Percentiles rank a stretch among this genome's conserved stretches.
Conservation (phyloP, 257 asterid genomes). For the Penstemon davidsonii region DNA sequence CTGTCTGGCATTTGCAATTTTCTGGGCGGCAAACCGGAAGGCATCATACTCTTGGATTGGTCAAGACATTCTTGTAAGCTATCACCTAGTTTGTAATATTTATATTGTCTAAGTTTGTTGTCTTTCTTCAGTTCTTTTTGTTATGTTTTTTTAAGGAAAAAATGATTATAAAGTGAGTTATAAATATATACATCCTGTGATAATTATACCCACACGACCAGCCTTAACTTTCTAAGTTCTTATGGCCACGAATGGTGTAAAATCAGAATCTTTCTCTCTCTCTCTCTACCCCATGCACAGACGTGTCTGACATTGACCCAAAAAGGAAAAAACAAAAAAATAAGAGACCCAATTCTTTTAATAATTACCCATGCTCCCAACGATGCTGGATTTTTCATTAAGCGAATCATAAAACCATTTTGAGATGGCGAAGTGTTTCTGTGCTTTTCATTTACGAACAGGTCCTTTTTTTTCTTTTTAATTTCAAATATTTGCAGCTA, state of each 20-base stretch:
- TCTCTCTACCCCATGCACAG: too few relatives aligned
- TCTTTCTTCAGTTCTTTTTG: background rate
- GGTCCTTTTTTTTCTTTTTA: background rate
- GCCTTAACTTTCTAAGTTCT: background rate
- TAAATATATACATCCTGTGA: background rate
- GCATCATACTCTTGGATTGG: conserved; percentile 96
- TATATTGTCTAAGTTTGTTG: background rate
- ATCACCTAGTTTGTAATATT: background rate
- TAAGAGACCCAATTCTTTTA: background rate
- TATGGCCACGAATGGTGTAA: background rate
- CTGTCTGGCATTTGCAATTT: conserved; percentile 76
- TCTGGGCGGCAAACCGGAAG: conserved; percentile 85
- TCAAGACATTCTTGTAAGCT: conserved; percentile 94
- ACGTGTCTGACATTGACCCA: background rate
- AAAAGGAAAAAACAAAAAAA: background rate
- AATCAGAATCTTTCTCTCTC: too few relatives aligned
- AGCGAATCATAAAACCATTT: too few relatives aligned
- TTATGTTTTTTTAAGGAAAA: background rate
- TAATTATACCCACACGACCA: background rate
- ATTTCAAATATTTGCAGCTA: conserved; percentile 17
- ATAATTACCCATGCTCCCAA: too few relatives aligned
- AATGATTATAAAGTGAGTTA: background rate
- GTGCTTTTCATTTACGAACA: background rate
- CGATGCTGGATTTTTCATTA: too few relatives aligned
- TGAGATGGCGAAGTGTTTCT: background rate